These are phyloP conservation scores for Zelopaecilomyces penicillatus DNA, from an alignment of 2,329 filamentous ascomycete species.

Conservation along the genomic window DNA sequence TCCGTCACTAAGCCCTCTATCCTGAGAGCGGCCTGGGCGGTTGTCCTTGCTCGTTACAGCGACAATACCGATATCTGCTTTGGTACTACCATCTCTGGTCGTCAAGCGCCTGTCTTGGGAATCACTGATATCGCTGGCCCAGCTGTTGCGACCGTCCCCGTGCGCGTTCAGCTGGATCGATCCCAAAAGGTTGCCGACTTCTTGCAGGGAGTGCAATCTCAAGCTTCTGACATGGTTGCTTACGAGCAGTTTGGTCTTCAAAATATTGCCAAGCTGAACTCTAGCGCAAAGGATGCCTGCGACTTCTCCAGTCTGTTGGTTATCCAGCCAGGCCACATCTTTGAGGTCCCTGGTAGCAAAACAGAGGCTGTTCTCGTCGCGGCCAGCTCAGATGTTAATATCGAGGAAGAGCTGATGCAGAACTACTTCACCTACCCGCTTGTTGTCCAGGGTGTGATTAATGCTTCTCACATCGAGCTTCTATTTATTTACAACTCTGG, in stretches of 20 bases:
- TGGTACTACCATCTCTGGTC: constrained; percentile 34
- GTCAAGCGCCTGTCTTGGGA: constrained; percentile 14
- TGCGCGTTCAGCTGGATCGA: constrained; percentile 29
- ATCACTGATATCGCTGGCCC: constrained; percentile 14
- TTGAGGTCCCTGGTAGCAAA: neutral
- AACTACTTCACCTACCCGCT: neutral
- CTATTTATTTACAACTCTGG: neutral
- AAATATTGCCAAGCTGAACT: constrained; percentile 10
- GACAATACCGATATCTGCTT: constrained; percentile 31
- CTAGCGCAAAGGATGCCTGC: constrained; percentile 11
- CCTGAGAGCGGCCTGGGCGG: constrained; percentile 36
- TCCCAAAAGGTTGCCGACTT: constrained; percentile 3
- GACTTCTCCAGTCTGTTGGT: constrained; percentile 21
- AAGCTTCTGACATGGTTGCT: constrained; percentile 10
- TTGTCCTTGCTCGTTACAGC: constrained; percentile 40
- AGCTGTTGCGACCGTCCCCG: constrained; percentile 33
- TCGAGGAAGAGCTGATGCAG: neutral
- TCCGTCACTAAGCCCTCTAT: constrained; percentile 2
- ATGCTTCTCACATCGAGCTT: too few relatives aligned
- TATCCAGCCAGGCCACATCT: constrained; percentile 13
- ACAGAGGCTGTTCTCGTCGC: too few relatives aligned
- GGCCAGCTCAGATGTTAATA: too few relatives aligned
- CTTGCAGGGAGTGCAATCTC: constrained; percentile 8
- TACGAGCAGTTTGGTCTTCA: constrained; percentile 12
- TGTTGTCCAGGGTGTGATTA: neutral